Conservation (phyloP, 2,329 filamentous ascomycete genomes). For the Penicillium sp. region DNA sequence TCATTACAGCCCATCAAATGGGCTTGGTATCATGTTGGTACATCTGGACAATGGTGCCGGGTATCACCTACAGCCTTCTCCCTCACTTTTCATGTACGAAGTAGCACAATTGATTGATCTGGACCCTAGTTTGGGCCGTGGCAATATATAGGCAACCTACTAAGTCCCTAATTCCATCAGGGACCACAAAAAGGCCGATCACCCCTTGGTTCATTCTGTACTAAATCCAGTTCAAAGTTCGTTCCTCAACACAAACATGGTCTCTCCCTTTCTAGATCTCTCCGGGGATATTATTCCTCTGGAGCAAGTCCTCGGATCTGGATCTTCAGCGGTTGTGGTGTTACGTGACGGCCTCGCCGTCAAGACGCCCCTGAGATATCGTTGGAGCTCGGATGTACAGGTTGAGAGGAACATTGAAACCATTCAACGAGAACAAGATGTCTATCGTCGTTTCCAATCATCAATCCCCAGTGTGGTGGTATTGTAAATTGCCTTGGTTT, state of each 20-base stretch:
- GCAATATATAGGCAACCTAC: no score
- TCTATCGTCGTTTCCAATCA: constrained; percentile 15
- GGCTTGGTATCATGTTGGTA: no score
- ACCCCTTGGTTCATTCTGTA: background rate
- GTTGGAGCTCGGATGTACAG: constrained; percentile 13
- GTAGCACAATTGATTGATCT: background rate
- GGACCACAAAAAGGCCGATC: background rate
- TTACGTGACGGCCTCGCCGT: constrained; percentile 9
- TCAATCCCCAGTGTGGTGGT: background rate
- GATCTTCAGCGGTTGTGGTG: constrained; percentile 17
- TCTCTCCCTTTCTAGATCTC: constrained; percentile 10
- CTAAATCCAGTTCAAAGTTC: background rate
- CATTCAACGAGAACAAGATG: constrained; percentile 18
- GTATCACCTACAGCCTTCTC: no score
- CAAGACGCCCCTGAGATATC: constrained; percentile 15
- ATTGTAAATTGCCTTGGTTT: constrained; percentile 15
- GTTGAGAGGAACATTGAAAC: constrained; percentile 15
- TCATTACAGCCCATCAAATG: no score
- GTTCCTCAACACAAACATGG: background rate
- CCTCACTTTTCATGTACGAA: no score
- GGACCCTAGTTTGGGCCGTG: background rate
- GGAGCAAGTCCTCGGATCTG: constrained; percentile 13
- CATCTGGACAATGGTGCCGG: no score
- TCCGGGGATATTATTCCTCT: constrained; percentile 4
- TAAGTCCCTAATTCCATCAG: no score